Base-by-base conservation (phyloP, 805 yeast species). In the Candida golubevii region DNA sequence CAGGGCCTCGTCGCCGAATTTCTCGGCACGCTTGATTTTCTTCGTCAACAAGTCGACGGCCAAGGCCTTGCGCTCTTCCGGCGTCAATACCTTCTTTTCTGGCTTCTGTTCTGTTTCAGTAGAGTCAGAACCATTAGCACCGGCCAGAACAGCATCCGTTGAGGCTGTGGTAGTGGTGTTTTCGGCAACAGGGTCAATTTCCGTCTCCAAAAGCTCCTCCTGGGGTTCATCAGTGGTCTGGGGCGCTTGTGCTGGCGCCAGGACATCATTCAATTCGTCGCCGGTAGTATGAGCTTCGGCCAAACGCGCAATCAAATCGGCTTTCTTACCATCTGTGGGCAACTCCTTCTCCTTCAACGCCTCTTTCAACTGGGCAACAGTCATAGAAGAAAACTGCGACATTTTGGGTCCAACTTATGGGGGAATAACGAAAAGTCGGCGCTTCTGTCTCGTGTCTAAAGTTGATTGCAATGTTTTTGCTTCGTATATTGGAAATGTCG, bases 281-380 rank as follows among this genome's bases (percentile, higher is more conserved):
- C 34, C 32, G 27, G 44, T 26, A 1, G 43, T 62, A 54, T 82
- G 90, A 29, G 74, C 63, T 48, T 80, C 88, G 47, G 72, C 77
- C 49, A 85, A 68, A 55, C 93, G 75, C 12, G 77, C 77, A 45
- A 85, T 69, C 53, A 85, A 68, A 41, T 88, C 97, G 35, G 84
- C 81, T 64, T 91, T 91, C 55, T 87, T 82, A 18, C 98, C 98
- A 33, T 77, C 77, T 6, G 72, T 70, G 2, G 93, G 62, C 40
- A 91, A 75, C 1, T 83, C 85, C 49, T 82, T 80, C 18, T 74
- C 65, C 55, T 83, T 83, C 55, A 91, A 75, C 45, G 78, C 58
- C 49, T 85, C 96, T 62, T 87, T 90, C 63, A 91, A 75, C 69
- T 89, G 96, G 14, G 83, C 81, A 41, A 89, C 97, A 2, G 90